Conservation (phyloP, 2,329 filamentous ascomycete genomes). For the Tolypocladium inflatum region DNA sequence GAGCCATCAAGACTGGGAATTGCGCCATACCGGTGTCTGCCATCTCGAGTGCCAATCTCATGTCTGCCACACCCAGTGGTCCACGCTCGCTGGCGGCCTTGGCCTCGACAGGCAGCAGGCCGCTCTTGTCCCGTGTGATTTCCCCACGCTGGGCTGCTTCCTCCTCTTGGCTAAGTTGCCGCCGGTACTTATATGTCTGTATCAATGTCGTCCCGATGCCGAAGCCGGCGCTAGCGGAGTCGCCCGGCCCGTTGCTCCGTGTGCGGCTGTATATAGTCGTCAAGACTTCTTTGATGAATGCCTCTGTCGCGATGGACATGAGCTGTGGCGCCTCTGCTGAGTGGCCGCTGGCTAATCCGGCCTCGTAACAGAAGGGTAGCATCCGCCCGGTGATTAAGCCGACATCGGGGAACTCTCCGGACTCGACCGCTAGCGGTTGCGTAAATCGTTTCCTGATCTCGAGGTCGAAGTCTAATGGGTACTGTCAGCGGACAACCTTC, state of each 20-base stretch:
- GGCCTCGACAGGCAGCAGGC: slow-evolving; percentile 71
- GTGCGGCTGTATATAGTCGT: slow-evolving; percentile 55
- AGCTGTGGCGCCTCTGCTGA: slow-evolving; percentile 51
- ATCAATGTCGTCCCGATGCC: slow-evolving; percentile 62
- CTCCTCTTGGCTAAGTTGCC: slow-evolving; percentile 69
- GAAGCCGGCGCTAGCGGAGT: slow-evolving; percentile 51
- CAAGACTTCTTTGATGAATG: slow-evolving; percentile 57
- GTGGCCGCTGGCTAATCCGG: slow-evolving; percentile 51
- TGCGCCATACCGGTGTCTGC: slow-evolving; percentile 67
- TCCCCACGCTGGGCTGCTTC: slow-evolving; percentile 64
- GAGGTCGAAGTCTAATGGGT: slow-evolving; percentile 48
- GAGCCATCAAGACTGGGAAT: slow-evolving; percentile 65
- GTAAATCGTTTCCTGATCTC: slow-evolving; percentile 59
- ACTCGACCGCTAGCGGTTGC: slow-evolving; percentile 55
- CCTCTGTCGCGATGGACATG: slow-evolving; percentile 56
- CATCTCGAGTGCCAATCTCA: slow-evolving; percentile 66
- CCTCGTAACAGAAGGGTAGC: slow-evolving; percentile 60
- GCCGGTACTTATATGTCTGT: slow-evolving; percentile 69
- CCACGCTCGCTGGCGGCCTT: slow-evolving; percentile 64
- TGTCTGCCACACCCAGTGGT: slow-evolving; percentile 66
- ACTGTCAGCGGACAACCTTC: slow-evolving; percentile 8
- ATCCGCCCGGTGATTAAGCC: slow-evolving; percentile 53
- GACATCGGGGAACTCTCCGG: slow-evolving; percentile 60
- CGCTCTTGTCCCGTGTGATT: slow-evolving; percentile 62
- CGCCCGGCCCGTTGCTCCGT: slow-evolving; percentile 54